phyloP scores from a whole-genome alignment of 2,329 filamentous ascomycete genomes.

The Trichoderma citrinoviride region DNA sequence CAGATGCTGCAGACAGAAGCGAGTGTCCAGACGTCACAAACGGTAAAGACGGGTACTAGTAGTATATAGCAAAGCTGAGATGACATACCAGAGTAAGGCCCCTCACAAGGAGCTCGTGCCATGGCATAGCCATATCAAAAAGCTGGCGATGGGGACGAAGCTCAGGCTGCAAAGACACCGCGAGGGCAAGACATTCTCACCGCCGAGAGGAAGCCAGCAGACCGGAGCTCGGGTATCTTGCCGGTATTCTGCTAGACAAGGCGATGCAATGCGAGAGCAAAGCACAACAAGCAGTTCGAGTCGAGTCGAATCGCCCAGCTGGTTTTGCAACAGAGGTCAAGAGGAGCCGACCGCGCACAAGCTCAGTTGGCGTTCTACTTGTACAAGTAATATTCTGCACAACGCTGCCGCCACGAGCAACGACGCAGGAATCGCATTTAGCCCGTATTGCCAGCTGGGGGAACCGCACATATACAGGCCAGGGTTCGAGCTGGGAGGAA shows the following conservation, averaged over 20 bases:
- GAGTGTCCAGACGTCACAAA: background rate
- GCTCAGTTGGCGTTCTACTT: constrained; percentile 1
- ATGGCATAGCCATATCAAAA: constrained; percentile 13
- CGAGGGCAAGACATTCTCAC: constrained; percentile 19
- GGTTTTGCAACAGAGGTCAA: background rate
- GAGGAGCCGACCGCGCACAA: constrained; percentile 9
- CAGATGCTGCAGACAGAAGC: background rate
- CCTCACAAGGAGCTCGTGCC: constrained; percentile 19
- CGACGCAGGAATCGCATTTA: background rate
- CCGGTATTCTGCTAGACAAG: background rate
- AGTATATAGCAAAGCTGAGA: background rate
- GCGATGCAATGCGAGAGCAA: background rate
- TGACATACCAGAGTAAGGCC: constrained; percentile 15
- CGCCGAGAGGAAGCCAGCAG: constrained; percentile 1
- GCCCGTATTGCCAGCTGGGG: background rate
- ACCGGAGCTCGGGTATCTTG: background rate
- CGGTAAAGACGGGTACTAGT: background rate
- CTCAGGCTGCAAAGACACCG: constrained; percentile 16
- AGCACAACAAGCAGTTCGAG: background rate
- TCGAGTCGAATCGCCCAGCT: background rate
- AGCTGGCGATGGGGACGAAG: constrained; percentile 8
- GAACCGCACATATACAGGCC: background rate
- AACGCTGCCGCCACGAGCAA: constrained; percentile 1
- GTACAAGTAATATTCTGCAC: constrained; percentile 11
- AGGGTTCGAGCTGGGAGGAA: constrained; percentile 1